phyloP scores from a whole-genome alignment of 2,329 filamentous ascomycete species.

The Triangularia setosa region DNA sequence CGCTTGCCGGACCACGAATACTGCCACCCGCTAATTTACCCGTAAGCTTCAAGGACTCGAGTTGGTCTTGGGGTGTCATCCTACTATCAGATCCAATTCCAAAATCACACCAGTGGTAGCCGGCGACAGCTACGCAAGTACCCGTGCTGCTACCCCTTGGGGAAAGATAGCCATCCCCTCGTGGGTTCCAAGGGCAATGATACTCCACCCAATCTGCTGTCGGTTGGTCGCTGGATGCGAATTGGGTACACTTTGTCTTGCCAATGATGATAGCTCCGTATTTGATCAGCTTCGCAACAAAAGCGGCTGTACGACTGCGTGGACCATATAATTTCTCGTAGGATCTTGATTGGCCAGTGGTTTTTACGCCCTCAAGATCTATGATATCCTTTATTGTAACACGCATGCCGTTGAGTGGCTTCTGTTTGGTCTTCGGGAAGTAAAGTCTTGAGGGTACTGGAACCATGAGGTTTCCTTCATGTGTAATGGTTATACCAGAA shows the following conservation, averaged over 20 bases:
- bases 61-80: too few species aligned
- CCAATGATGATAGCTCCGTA: not conserved
- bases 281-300: not conserved
- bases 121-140: slow-evolving; percentile 7
- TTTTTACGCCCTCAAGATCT: slow-evolving; percentile 8
- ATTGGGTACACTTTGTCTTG: slow-evolving; percentile 10
- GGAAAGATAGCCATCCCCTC: slow-evolving; percentile 10
- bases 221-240: slow-evolving; percentile 12
- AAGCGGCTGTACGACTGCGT: not conserved
- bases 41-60: too few species aligned
- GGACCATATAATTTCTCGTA: not conserved
- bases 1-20: not conserved
- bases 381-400: slow-evolving; percentile 12
- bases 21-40: not conserved
- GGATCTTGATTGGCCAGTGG: not conserved
- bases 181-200: slow-evolving; percentile 12
- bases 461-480: too few species aligned
- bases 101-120: slow-evolving; percentile 7
- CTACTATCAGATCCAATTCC: slow-evolving; percentile 1
- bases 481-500: too few species aligned
- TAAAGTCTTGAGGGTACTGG: too few species aligned
- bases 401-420: slow-evolving; percentile 11
- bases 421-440: not conserved
- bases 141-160: slow-evolving; percentile 10
- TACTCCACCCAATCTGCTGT: slow-evolving; percentile 14